These are phyloP conservation scores for Panaeolus cyanescens DNA, from an alignment of 768 basidiomycete species.

Conservation along the genomic window DNA sequence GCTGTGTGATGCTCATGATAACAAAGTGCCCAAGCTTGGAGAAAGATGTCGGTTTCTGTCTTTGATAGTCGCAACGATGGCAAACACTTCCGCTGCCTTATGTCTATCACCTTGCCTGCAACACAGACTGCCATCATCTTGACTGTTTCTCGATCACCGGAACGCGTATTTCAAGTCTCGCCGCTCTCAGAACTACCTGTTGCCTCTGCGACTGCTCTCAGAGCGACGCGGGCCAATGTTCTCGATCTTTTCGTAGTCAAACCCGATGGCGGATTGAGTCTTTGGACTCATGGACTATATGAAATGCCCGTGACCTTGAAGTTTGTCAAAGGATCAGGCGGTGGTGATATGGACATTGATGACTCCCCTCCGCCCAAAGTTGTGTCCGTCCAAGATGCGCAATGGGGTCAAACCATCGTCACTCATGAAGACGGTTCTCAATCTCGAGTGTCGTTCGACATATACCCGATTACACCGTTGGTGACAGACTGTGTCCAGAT, in stretches of 20 bases:
- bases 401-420: slow-evolving; percentile 54
- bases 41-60: slow-evolving; percentile 52
- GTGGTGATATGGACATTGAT: slow-evolving; percentile 22
- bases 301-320: slow-evolving; percentile 41
- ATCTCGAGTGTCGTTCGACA: slow-evolving; percentile 51
- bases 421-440: slow-evolving; percentile 52
- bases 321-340: slow-evolving; percentile 7
- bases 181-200: slow-evolving; percentile 41
- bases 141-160: slow-evolving; percentile 43
- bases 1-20: slow-evolving; percentile 1
- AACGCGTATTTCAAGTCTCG: slow-evolving; percentile 42
- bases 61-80: slow-evolving; percentile 72
- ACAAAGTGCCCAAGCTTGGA: slow-evolving; percentile 43
- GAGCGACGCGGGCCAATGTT: slow-evolving; percentile 61
- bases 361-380: slow-evolving; percentile 35
- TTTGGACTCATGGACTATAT: slow-evolving; percentile 63
- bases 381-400: slow-evolving; percentile 46
- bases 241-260: slow-evolving; percentile 72
- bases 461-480: slow-evolving; percentile 56
- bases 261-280: slow-evolving; percentile 49
- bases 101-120: slow-evolving; percentile 57
- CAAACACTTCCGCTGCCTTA: slow-evolving; percentile 46
- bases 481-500: slow-evolving; percentile 61
- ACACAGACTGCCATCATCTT: slow-evolving; percentile 48
- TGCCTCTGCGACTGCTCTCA: slow-evolving; percentile 56